Evolutionary conservation across 768 basidiomycete genomes (phyloP).

Genomic region (Collybia mongolica): DNA sequence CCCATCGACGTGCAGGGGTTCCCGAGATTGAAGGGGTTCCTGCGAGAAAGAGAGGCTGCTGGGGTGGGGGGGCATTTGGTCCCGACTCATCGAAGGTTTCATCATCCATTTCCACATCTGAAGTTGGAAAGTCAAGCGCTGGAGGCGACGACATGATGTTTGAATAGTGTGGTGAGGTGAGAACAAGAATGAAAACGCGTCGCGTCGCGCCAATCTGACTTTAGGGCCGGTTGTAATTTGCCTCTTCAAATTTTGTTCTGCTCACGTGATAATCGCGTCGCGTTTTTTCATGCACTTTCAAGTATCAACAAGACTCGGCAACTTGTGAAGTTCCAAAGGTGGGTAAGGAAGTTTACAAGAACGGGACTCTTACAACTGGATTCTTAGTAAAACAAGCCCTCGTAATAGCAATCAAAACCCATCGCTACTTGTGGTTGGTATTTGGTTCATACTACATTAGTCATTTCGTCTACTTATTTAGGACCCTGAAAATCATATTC

Average conservation of each 20-base stretch:
- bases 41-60: slow-evolving; percentile 50
- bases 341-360: too few relatives aligned
- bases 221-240: slow-evolving; percentile 42
- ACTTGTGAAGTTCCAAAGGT: background rate
- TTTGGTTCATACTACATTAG: too few relatives aligned
- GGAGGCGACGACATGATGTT: slow-evolving; percentile 63
- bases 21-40: slow-evolving; percentile 52
- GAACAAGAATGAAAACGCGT: slow-evolving; percentile 32
- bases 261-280: slow-evolving; percentile 2
- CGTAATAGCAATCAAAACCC: too few relatives aligned
- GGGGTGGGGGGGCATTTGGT: slow-evolving; percentile 36
- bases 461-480: too few relatives aligned
- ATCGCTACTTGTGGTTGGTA: too few relatives aligned
- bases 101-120: slow-evolving; percentile 55
- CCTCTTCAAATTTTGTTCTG: background rate
- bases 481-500: too few relatives aligned
- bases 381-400: too few relatives aligned
- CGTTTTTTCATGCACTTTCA: background rate
- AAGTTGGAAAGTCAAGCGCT: slow-evolving; percentile 61
- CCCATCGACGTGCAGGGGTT: slow-evolving; percentile 43
- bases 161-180: slow-evolving; percentile 6
- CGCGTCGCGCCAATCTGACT: slow-evolving; percentile 52
- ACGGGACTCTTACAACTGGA: too few relatives aligned
- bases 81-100: slow-evolving; percentile 34
- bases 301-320: too few relatives aligned